These are phyloP conservation scores for Aureoboletus auriporus DNA, from an alignment of 768 basidiomycete genomes.

Conservation along the genomic window DNA sequence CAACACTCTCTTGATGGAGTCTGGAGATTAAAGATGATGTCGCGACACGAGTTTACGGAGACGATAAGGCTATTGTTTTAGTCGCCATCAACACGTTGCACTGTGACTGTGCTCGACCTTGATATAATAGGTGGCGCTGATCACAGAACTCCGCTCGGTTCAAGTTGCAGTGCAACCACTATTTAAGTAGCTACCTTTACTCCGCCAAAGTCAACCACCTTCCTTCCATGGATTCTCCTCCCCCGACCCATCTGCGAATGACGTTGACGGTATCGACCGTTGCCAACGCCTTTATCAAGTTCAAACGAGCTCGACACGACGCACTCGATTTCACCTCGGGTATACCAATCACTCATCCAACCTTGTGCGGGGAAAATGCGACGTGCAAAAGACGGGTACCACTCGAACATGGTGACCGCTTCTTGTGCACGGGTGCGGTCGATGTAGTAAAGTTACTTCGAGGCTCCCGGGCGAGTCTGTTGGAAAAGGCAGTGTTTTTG, in stretches of 20 bases:
- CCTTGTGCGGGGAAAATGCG: constrained; percentile 25
- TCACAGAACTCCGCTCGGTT: constrained; percentile 18
- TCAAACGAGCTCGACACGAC: constrained; percentile 39
- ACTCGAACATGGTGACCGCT: constrained; percentile 40
- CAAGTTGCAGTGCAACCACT: not conserved
- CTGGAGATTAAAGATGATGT: too few species aligned
- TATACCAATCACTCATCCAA: constrained; percentile 34
- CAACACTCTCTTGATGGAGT: too few species aligned
- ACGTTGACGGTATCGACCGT: constrained; percentile 33
- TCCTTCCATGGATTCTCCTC: constrained; percentile 16
- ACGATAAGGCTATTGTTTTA: too few species aligned
- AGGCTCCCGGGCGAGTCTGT: constrained; percentile 46
- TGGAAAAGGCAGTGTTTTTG: constrained; percentile 44
- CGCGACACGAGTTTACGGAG: too few species aligned
- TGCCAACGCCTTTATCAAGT: constrained; percentile 51
- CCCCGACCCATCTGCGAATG: constrained; percentile 20
- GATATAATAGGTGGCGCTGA: too few species aligned
- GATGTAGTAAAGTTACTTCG: constrained; percentile 56
- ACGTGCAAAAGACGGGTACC: constrained; percentile 28
- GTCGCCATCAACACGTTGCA: too few species aligned
- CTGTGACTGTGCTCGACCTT: too few species aligned
- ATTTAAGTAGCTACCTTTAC: constrained; percentile 2
- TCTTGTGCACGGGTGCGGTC: constrained; percentile 59
- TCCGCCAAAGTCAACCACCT: constrained; percentile 1
- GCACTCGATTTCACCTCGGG: constrained; percentile 37